Conservation (phyloP, 352 stramenopile species). For the Phytophthora pinifolia region DNA sequence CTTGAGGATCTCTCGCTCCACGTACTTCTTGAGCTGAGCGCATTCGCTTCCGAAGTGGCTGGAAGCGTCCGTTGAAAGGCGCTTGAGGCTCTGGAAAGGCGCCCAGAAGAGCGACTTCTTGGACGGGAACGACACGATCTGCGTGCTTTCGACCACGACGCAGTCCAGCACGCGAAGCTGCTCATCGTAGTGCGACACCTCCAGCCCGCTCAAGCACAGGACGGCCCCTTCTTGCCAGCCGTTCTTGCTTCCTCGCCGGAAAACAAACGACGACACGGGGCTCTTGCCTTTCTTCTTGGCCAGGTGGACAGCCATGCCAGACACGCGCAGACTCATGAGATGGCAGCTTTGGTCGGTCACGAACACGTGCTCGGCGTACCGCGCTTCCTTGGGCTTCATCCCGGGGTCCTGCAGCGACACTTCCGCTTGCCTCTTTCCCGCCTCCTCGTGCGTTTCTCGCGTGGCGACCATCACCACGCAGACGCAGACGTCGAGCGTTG, state of each 20-base stretch:
- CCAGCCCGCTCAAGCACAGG: constrained; percentile 55
- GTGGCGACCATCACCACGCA: constrained; percentile 42
- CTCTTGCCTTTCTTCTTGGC: constrained; percentile 18
- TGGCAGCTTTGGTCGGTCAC: constrained; percentile 50
- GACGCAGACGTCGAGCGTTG: constrained; percentile 53
- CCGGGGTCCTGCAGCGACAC: constrained; percentile 26
- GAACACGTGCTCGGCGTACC: constrained; percentile 55
- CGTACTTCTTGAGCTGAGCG: constrained; percentile 41
- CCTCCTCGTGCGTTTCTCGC: constrained; percentile 31
- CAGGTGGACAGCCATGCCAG: constrained; percentile 30
- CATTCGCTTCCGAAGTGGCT: constrained; percentile 24
- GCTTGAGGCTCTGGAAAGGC: constrained; percentile 24
- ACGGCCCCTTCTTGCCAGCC: constrained; percentile 55
- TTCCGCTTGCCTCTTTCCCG: constrained; percentile 20
- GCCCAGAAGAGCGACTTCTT: constrained; percentile 59
- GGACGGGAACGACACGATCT: constrained; percentile 55
- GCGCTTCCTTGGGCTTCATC: constrained; percentile 28
- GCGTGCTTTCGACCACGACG: constrained; percentile 51
- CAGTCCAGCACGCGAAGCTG: constrained; percentile 57
- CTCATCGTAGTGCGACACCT: constrained; percentile 69
- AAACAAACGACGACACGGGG: constrained; percentile 34
- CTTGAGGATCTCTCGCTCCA: constrained; percentile 46
- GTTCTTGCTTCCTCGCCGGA: constrained; percentile 47
- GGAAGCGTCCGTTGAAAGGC: constrained; percentile 1
- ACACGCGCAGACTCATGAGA: constrained; percentile 61